Evolutionary conservation across 176 grass and related monocot genomes (phyloP).

Genomic region (Carex parvula): DNA sequence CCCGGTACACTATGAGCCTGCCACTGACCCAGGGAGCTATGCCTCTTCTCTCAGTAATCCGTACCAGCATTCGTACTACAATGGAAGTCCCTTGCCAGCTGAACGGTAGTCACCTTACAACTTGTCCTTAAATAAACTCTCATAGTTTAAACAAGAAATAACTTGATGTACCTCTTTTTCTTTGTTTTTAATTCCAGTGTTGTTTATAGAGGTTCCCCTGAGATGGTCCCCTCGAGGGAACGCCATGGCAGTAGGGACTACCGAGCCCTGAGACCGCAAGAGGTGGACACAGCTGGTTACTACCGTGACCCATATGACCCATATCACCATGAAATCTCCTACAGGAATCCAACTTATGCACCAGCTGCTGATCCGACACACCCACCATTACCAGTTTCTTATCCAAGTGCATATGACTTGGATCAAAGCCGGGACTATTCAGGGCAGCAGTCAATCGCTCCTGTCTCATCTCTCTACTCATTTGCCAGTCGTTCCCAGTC

Average conservation of each 20-base stretch:
- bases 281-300: neutral
- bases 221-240: neutral
- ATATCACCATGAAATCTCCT: neutral
- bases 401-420: constrained; percentile 9
- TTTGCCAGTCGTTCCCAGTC: neutral
- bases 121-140: neutral
- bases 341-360: neutral
- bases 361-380: neutral
- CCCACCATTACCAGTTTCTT: neutral
- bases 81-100: neutral
- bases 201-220: neutral
- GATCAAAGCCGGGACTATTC: constrained; percentile 7
- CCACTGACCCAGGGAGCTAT: neutral
- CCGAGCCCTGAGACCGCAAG: neutral
- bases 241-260: neutral
- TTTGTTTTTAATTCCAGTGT: neutral
- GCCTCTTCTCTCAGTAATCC: neutral
- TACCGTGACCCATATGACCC: neutral
- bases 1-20: neutral
- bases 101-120: constrained; percentile 8
- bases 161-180: neutral
- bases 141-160: neutral
- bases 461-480: constrained; percentile 21
- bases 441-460: neutral
- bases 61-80: constrained; percentile 8